phyloP scores from a whole-genome alignment of 2,329 filamentous ascomycete genomes.

The Bipolaris oryzae region DNA sequence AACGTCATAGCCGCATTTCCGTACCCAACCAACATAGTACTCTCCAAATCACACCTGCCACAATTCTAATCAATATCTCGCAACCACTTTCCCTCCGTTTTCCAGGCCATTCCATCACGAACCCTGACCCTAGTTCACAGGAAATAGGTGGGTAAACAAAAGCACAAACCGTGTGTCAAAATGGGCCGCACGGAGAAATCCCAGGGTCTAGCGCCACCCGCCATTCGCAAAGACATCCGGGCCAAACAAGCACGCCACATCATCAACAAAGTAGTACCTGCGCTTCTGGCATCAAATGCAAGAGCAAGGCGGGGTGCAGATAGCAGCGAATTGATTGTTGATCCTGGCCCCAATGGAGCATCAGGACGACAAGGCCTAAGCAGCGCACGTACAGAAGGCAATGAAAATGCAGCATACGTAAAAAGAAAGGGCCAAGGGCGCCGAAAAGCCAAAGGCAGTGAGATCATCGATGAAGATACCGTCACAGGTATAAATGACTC shows the following conservation, averaged over 20 bases:
- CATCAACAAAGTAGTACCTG: constrained; percentile 65
- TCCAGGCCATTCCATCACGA: not conserved
- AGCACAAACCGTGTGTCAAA: not conserved
- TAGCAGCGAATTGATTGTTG: constrained; percentile 56
- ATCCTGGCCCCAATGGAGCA: constrained; percentile 37
- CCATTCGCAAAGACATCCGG: constrained; percentile 48
- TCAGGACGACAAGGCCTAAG: not conserved
- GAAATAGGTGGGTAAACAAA: not conserved
- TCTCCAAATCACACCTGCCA: constrained; percentile 5
- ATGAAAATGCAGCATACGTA: constrained; percentile 25
- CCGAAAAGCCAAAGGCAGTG: constrained; percentile 31
- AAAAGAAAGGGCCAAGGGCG: constrained; percentile 45
- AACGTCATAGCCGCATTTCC: constrained; percentile 10
- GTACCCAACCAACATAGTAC: constrained; percentile 16
- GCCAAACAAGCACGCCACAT: constrained; percentile 63
- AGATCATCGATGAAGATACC: constrained; percentile 7
- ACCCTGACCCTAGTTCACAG: not conserved
- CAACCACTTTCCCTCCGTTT: not conserved
- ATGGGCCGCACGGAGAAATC: constrained; percentile 49
- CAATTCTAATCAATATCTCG: not conserved
- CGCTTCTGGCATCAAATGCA: constrained; percentile 59
- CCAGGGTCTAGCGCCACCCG: constrained; percentile 46
- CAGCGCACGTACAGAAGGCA: constrained; percentile 8
- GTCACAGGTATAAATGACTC: constrained; percentile 10
- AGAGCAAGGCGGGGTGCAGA: constrained; percentile 63